Percentiles rank a stretch among this genome's conserved stretches.
These are phyloP conservation scores for Beauveria sp. DNA, from an alignment of 2,329 filamentous ascomycete genomes.

Conservation along the genomic window DNA sequence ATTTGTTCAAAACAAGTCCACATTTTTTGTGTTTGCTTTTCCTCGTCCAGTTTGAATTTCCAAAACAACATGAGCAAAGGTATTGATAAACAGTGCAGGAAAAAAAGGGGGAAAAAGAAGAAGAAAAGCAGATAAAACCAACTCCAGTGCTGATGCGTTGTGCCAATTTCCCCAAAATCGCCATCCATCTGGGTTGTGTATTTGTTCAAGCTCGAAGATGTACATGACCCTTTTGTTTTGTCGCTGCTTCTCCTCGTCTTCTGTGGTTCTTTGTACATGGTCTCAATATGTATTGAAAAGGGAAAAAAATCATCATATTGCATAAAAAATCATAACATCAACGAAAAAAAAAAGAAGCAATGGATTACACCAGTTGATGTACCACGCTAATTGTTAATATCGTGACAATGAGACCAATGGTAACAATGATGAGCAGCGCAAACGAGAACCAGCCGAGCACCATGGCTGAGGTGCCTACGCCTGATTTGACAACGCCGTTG, in stretches of 20 bases:
- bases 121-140: neutral
- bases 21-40: no score
- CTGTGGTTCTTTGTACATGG: neutral
- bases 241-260: no score
- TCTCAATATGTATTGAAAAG: neutral
- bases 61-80: no score
- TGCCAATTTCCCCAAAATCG: neutral
- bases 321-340: neutral
- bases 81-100: no score
- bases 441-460: constrained; percentile 98
- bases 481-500: constrained; percentile 79
- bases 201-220: neutral
- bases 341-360: neutral
- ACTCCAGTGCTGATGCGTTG: constrained; percentile 6
- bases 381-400: constrained; percentile 86
- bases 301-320: neutral
- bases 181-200: neutral
- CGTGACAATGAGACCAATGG: constrained; percentile 91
- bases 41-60: no score
- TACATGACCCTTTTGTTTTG: neutral
- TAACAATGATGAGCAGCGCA: constrained; percentile 85
- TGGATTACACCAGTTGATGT: constrained; percentile 44
- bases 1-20: no score
- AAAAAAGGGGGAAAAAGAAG: neutral
- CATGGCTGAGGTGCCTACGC: constrained; percentile 92